Evolutionary conservation across 495 filamentous ascomycete genomes (phyloP).

Genomic region (Penicillium steckii): DNA sequence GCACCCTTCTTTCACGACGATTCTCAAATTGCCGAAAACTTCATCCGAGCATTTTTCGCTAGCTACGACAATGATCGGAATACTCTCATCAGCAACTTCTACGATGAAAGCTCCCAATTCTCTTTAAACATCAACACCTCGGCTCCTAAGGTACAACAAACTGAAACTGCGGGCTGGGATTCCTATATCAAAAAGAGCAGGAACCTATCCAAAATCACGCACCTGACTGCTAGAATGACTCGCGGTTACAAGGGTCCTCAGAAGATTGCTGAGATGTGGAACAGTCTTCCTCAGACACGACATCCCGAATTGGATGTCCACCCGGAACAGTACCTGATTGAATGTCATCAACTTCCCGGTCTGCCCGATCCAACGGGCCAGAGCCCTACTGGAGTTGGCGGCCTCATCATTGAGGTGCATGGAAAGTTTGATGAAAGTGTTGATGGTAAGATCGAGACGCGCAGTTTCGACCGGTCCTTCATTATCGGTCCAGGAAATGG

Average conservation of each 20-base stretch:
- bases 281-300: conserved; percentile 65
- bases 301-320: conserved; percentile 68
- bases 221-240: conserved; percentile 55
- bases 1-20: conserved; percentile 74
- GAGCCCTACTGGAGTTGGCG: conserved; percentile 63
- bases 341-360: conserved; percentile 74
- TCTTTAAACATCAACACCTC: conserved; percentile 70
- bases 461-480: conserved; percentile 86
- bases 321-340: conserved; percentile 70
- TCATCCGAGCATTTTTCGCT: conserved; percentile 71
- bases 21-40: conserved; percentile 68
- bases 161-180: conserved; percentile 58
- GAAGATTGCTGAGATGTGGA: conserved; percentile 69
- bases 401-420: conserved; percentile 75
- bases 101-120: conserved; percentile 76
- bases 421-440: conserved; percentile 77
- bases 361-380: conserved; percentile 70
- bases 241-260: conserved; percentile 64
- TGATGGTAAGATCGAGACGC: conserved; percentile 53
- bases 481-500: conserved; percentile 73
- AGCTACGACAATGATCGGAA: conserved; percentile 72
- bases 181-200: conserved; percentile 76
- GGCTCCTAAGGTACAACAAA: conserved; percentile 51
- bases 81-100: conserved; percentile 61
- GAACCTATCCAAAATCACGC: conserved; percentile 70